A percentile compares a stretch with the other conserved stretches of the same genome.
Evolutionary conservation across 495 filamentous ascomycete genomes (phyloP).

Genomic region (Haplographium delicatum): DNA sequence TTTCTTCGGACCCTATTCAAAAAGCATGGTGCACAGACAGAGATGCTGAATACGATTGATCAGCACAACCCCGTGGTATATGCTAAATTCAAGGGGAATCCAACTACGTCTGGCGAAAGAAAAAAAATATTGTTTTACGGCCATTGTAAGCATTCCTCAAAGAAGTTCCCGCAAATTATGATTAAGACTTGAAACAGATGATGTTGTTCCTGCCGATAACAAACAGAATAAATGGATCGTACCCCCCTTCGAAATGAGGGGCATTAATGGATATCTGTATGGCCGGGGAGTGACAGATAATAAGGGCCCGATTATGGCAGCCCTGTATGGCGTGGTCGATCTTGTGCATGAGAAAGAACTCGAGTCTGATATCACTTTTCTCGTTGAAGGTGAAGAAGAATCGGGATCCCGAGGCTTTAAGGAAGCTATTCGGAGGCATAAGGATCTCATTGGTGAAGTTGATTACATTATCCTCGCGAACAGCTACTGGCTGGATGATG

Average conservation of each 20-base stretch:
- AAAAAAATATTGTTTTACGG: slow-evolving; percentile 96
- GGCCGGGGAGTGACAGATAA: slow-evolving; percentile 97
- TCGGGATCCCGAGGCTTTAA: slow-evolving; percentile 87
- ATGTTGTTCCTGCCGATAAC: slow-evolving; percentile 90
- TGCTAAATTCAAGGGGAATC: slow-evolving; percentile 76
- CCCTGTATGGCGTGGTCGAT: slow-evolving; percentile 87
- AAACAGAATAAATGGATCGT: slow-evolving; percentile 73
- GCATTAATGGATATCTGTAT: slow-evolving; percentile 88
- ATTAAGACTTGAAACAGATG: no score
- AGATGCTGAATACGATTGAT: slow-evolving; percentile 69
- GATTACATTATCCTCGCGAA: slow-evolving; percentile 94
- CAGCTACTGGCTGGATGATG: slow-evolving; percentile 97
- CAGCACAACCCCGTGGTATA: slow-evolving; percentile 81
- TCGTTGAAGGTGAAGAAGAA: slow-evolving; percentile 97
- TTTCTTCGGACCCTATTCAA: slow-evolving; percentile 86
- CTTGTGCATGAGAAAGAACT: slow-evolving; percentile 71
- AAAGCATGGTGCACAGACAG: slow-evolving; percentile 80
- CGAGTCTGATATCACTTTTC: slow-evolving; percentile 80
- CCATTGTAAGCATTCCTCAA: slow-evolving; percentile 46
- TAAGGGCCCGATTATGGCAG: slow-evolving; percentile 90
- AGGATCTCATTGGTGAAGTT: slow-evolving; percentile 78
- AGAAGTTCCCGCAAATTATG: background rate
- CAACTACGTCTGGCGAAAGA: slow-evolving; percentile 44
- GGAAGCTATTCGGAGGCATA: slow-evolving; percentile 68
- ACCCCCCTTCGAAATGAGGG: slow-evolving; percentile 80